Evolutionary conservation across 23 red algal genomes (phyloP).

Genomic region (Pyropia haitanensis): DNA sequence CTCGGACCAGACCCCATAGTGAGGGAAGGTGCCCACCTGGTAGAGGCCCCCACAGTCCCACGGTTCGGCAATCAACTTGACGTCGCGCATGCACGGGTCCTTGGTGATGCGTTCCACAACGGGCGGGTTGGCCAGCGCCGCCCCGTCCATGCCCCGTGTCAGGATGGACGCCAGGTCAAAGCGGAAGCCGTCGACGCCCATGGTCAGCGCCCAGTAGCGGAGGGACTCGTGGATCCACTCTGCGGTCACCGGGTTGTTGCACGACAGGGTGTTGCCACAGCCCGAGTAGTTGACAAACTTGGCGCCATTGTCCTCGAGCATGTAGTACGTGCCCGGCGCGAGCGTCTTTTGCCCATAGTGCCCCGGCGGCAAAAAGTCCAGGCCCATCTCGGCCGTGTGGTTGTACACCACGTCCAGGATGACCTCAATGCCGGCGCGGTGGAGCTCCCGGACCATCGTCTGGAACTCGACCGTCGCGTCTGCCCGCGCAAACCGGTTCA

Average conservation of each 20-base stretch:
- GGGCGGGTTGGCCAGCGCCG: slow-evolving; percentile 38
- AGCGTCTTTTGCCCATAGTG: slow-evolving; percentile 76
- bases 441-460: slow-evolving; percentile 94
- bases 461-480: slow-evolving; percentile 62
- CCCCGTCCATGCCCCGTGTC: slow-evolving; percentile 54
- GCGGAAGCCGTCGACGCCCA: slow-evolving; percentile 97
- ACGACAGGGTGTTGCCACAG: slow-evolving; percentile 87
- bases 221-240: slow-evolving; percentile 77
- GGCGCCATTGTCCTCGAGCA: slow-evolving; percentile 33
- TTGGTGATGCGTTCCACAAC: slow-evolving; percentile 75
- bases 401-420: slow-evolving; percentile 98
- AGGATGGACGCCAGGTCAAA: slow-evolving; percentile 88
- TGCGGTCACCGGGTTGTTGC: slow-evolving; percentile 69
- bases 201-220: slow-evolving; percentile 82
- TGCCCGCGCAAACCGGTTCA: slow-evolving; percentile 66
- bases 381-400: slow-evolving; percentile 95
- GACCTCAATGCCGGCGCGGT: slow-evolving; percentile 94
- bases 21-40: slow-evolving; percentile 91
- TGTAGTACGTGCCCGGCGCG: slow-evolving; percentile 75
- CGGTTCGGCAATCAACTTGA: slow-evolving; percentile 95
- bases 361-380: slow-evolving; percentile 49
- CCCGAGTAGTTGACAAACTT: slow-evolving; percentile 78
- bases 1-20: slow-evolving; percentile 89
- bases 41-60: slow-evolving; percentile 93
- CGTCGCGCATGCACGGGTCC: slow-evolving; percentile 66